Base-by-base conservation (phyloP, 495 filamentous ascomycete species). In the Xylaria palmicola region DNA sequence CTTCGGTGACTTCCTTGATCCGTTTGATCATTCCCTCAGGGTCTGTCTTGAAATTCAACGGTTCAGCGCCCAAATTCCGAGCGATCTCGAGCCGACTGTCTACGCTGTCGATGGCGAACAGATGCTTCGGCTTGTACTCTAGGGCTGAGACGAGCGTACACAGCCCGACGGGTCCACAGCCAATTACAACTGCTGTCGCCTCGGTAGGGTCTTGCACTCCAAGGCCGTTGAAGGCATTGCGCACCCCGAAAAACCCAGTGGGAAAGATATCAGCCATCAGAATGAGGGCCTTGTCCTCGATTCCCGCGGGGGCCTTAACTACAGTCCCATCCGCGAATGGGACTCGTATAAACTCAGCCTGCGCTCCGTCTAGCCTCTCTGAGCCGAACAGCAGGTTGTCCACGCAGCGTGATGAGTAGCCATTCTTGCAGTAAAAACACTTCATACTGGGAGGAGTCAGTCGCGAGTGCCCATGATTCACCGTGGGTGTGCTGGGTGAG, bases 361-460 rank as follows among this genome's bases (percentile, higher is more conserved):
- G 93, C 5, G 83, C 91, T 60, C 94, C 94, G 69, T 97, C 92
- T 29, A 97, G 78, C 4, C 72, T 72, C 15, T 82, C 75, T 43
- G 81, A 88, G 40, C 93, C 93, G 65, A 96, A 96, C 1, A 98
- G 81, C 19, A 81, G 72, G 22, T 77, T 81, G 62, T 90, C 84
- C n/a, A 80, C 79, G 73, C 94, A 98, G 52, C 93, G 88, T 9
- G 91, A 92, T 10, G 92, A 91, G 74, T 83, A 89, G 17, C 88
- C 88, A 61, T 88, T 83, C 44, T 79, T 84, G 82, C 93, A 98
- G 80, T 96, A 97, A 80, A 93, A 97, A 76, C 93, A 97, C 39
- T 86, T 79, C 44, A 85, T 84, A 75, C 90, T 92, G 63, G 30
- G n/a, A 36, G 48, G n/a, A 50, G 8, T 52, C 44, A 56, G 53